A percentile compares a stretch with the other conserved stretches of the same genome.
These are phyloP conservation scores for Erodium trifolium DNA, from an alignment of 441 rosid species.

Conservation along the genomic window DNA sequence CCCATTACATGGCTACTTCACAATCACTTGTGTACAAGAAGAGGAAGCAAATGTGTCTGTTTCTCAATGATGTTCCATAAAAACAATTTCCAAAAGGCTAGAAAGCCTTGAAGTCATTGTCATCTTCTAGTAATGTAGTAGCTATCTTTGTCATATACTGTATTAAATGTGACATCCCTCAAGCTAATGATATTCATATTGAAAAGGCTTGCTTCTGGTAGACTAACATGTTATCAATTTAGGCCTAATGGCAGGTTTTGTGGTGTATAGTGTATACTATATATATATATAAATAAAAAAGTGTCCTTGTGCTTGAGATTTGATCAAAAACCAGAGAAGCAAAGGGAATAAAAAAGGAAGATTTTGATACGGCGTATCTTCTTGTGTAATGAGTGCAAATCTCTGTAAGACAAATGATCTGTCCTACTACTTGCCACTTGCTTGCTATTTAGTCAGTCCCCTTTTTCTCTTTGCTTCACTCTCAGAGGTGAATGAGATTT, in stretches of 20 bases:
- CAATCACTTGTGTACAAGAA: background rate
- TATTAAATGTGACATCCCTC: too few species aligned
- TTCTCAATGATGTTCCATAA: background rate
- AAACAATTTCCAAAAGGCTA: background rate
- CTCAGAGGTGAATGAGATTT: conserved; percentile 20
- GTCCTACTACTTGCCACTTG: background rate
- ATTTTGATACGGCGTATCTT: conserved; percentile 5
- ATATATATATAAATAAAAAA: too few species aligned
- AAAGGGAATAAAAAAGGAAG: conserved; percentile 4
- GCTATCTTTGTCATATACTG: background rate
- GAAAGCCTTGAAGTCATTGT: background rate
- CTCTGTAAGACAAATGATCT: too few species aligned
- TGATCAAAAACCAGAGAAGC: conserved; percentile 4
- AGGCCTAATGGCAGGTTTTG: too few species aligned
- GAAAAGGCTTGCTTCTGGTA: too few species aligned
- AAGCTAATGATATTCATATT: too few species aligned
- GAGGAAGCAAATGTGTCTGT: background rate
- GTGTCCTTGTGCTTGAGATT: background rate
- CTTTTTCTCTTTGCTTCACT: too few species aligned
- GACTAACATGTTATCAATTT: too few species aligned
- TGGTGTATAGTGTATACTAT: too few species aligned
- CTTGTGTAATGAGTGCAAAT: background rate
- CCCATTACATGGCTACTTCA: too few species aligned
- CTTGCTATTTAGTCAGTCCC: background rate
- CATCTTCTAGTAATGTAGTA: background rate